These are phyloP conservation scores for Ephemerocybe angulata DNA, from an alignment of 768 basidiomycete genomes.

Conservation along the genomic window DNA sequence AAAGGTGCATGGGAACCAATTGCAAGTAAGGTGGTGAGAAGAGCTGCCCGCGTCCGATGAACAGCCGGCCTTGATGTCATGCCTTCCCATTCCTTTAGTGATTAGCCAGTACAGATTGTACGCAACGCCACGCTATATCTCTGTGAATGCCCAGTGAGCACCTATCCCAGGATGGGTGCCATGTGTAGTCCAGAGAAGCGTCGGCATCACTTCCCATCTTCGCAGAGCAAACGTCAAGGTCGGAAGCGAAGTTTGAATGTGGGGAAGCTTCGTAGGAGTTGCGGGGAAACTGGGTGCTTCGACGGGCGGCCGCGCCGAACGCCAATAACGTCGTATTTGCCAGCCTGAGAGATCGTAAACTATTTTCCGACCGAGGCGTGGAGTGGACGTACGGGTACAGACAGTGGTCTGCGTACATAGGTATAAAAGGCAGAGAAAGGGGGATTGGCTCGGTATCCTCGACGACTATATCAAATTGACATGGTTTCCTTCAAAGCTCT, in stretches of 20 bases:
- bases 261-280: conserved; percentile 1
- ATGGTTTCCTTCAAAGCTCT: neutral
- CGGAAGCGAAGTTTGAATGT: neutral
- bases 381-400: neutral
- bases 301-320: neutral
- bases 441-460: neutral
- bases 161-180: too few relatives aligned
- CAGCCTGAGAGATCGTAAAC: neutral
- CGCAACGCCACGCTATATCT: too few relatives aligned
- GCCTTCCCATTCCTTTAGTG: neutral
- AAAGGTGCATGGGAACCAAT: neutral
- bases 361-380: neutral
- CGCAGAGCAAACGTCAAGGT: neutral
- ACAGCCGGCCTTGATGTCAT: neutral
- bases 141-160: too few relatives aligned
- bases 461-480: neutral
- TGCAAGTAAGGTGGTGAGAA: neutral
- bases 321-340: neutral
- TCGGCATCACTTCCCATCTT: neutral
- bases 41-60: neutral
- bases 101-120: too few relatives aligned
- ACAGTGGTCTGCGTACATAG: neutral
- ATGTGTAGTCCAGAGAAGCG: too few relatives aligned
- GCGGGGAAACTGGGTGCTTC: conserved; percentile 2
- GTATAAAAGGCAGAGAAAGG: neutral